These are phyloP conservation scores for Cydonia oblonga DNA, from an alignment of 331 rosid genomes.

Conservation along the genomic window DNA sequence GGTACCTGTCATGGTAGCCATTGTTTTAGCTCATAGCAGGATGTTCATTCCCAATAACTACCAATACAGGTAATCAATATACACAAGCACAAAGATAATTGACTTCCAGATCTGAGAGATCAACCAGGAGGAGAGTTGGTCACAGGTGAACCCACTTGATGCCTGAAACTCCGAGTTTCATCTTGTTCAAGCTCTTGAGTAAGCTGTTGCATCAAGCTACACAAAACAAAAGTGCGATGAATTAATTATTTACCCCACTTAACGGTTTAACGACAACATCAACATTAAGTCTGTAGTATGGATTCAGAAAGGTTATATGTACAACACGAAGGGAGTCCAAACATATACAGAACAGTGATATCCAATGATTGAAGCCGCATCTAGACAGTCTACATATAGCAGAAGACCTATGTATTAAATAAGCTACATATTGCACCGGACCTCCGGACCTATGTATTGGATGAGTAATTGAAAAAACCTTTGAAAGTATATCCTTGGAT, in stretches of 20 bases:
- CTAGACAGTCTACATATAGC: neutral
- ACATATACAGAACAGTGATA: neutral
- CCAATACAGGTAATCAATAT: neutral
- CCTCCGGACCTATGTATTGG: neutral
- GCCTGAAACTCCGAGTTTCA: constrained; percentile 51
- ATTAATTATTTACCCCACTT: neutral
- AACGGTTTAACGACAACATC: neutral
- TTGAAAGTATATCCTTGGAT: neutral
- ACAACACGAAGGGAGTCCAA: neutral
- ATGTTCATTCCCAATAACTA: constrained; percentile 6
- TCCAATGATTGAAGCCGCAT: neutral
- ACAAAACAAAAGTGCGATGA: neutral
- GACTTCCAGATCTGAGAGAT: constrained; percentile 1
- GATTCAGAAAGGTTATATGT: neutral
- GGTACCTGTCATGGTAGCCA: constrained; percentile 39
- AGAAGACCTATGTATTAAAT: neutral
- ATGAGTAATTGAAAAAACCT: neutral
- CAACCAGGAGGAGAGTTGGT: constrained; percentile 89
- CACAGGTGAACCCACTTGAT: constrained; percentile 73
- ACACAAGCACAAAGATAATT: neutral
- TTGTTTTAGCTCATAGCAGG: constrained; percentile 7
- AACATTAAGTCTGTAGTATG: neutral
- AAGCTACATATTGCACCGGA: neutral
- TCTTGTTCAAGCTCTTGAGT: constrained; percentile 88
- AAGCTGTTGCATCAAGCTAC: constrained; percentile 83